Conservation (phyloP, 257 asterid genomes). For the Nyctanthes arbortristis region DNA sequence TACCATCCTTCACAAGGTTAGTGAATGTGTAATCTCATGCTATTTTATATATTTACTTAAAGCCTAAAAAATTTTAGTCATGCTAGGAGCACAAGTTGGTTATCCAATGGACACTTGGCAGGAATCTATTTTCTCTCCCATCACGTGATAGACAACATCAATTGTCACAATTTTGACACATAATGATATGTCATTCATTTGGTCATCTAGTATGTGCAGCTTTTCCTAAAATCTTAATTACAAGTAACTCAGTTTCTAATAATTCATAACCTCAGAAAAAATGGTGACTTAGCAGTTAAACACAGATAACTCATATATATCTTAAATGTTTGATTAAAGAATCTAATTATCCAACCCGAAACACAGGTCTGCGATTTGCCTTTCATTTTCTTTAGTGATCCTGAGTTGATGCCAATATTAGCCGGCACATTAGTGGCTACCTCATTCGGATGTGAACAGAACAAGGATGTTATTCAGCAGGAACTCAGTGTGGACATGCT, state of each 20-base stretch:
- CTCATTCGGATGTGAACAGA: conserved; percentile 89
- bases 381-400: conserved; percentile 88
- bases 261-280: too few relatives aligned
- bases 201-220: too few relatives aligned
- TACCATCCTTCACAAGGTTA: conserved; percentile 96
- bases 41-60: not conserved
- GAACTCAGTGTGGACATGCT: conserved; percentile 98
- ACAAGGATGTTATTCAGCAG: conserved; percentile 87
- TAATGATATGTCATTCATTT: too few relatives aligned
- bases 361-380: conserved; percentile 95
- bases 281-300: too few relatives aligned
- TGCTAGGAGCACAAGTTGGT: too few relatives aligned
- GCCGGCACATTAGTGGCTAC: conserved; percentile 86
- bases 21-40: conserved; percentile 7
- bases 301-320: too few relatives aligned
- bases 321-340: not conserved
- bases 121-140: too few relatives aligned
- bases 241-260: too few relatives aligned
- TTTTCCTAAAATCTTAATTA: too few relatives aligned
- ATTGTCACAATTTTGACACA: too few relatives aligned
- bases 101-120: too few relatives aligned
- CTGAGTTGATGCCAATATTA: conserved; percentile 84
- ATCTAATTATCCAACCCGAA: conserved; percentile 29
- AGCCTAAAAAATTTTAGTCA: not conserved
- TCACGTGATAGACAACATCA: too few relatives aligned